Base-by-base conservation (phyloP, 2,329 filamentous ascomycete genomes). In the Aspergillus novofumigatus region DNA sequence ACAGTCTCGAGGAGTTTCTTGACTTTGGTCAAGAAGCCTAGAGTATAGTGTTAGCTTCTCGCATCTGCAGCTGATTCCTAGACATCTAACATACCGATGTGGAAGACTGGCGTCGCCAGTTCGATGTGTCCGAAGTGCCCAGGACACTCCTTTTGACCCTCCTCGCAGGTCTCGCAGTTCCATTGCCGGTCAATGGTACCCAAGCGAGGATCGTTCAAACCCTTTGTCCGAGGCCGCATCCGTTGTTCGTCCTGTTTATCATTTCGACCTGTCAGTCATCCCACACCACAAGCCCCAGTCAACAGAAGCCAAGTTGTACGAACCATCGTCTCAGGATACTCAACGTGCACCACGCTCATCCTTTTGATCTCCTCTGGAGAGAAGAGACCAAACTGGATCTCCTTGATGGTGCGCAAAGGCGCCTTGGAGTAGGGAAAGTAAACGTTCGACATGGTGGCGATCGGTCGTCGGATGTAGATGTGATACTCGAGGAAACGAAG, bases 61-160 rank as follows among this genome's bases (percentile, higher is more conserved):
- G 20, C 35, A 21, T 17, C 29, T 25, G 51, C 9, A 53, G 29
- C n/a, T 20, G 11, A 53, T 47, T 48, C 28, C 17, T 52, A 54
- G 41, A 25, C 49, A 42, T 62, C 9, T 20, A 53, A 54, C 72
- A 56, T 75, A 87, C 85, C 85, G 68, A 87, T 84, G 69, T 99
- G 94, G 76, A 90, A 99, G 67, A 99, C 94, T 55, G 95, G 94
- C 72, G 91, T 92, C 45, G 94, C 92, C 66, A 99, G 84, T 78
- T 99, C 95, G 69, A 99, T 99, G 77, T 99, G 95, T 63, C 94
- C 94, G 74, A 99, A 99, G 75, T 99, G 94, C 59, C 94, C 94
- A 58, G 94, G 93, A 75, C 94, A 99, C 74, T 96, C 91, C 63
- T 90, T 88, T 84, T 97, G 96, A 71, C 90, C 89, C 78, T 99